Evolutionary conservation across 163 green algal genomes (phyloP).

Genomic region (Scenedesmus sp.): DNA sequence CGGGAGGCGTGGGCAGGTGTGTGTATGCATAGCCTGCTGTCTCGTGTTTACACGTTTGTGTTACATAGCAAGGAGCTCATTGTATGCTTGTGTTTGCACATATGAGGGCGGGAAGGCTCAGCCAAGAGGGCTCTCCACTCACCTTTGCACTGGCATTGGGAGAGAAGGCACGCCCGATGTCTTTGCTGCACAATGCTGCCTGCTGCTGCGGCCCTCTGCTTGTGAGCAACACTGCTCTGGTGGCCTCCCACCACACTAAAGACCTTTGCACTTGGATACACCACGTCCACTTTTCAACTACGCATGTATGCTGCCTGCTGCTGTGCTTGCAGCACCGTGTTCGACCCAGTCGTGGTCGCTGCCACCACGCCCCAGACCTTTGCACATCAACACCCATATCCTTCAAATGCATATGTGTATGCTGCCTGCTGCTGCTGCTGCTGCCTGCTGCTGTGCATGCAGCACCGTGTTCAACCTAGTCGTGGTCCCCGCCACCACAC

Average conservation of each 20-base stretch:
- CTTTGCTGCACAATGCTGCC: no score
- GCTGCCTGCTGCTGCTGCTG: not conserved
- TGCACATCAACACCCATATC: not conserved
- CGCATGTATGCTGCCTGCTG: not conserved
- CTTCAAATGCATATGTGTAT: not conserved
- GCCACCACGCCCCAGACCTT: not conserved
- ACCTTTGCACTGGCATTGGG: no score
- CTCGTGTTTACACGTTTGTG: no score
- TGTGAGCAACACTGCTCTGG: no score
- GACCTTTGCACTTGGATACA: no score
- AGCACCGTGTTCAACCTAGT: conserved; percentile 27
- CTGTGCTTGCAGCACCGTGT: conserved; percentile 5
- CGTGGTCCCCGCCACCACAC: not conserved
- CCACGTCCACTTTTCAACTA: not conserved
- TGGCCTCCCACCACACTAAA: no score
- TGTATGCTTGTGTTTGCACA: no score
- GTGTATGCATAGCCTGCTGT: not conserved
- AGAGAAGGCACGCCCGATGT: no score
- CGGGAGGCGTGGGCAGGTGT: not conserved
- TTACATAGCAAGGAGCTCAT: no score
- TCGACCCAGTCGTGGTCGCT: conserved; percentile 6
- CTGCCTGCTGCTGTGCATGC: not conserved
- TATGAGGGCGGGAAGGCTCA: no score
- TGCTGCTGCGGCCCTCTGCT: no score
- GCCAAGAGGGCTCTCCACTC: no score